A percentile compares a stretch with the other conserved stretches of the same genome.
phyloP scores from a whole-genome alignment of 306 rosid genomes.

The Canavalia gladiata region DNA sequence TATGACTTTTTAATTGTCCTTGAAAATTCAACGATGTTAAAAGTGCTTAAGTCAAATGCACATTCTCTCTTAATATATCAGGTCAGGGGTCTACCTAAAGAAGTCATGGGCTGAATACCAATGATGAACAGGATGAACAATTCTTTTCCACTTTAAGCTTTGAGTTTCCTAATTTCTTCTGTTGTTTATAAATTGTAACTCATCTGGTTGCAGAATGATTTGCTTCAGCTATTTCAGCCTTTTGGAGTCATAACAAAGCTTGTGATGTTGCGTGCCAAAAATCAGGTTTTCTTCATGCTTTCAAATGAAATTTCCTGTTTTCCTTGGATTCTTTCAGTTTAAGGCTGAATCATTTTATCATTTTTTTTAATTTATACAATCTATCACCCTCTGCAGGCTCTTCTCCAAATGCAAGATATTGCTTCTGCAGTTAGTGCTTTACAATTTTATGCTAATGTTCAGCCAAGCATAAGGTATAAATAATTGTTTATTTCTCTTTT shows the following conservation, averaged over 20 bases:
- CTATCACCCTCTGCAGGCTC: slow-evolving; percentile 70
- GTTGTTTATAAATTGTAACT: slow-evolving; percentile 32
- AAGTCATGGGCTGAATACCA: slow-evolving; percentile 5
- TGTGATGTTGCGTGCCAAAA: slow-evolving; percentile 98
- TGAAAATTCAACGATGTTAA: background rate
- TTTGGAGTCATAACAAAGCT: slow-evolving; percentile 99
- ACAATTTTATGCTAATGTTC: slow-evolving; percentile 85
- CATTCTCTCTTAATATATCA: slow-evolving; percentile 6
- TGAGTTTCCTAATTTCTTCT: slow-evolving; percentile 14
- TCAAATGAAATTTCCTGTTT: slow-evolving; percentile 14
- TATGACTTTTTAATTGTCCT: background rate
- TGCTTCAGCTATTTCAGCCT: slow-evolving; percentile 97
- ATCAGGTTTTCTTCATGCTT: slow-evolving; percentile 74
- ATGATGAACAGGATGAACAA: background rate
- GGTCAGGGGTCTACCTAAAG: background rate
- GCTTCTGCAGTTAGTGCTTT: slow-evolving; percentile 85
- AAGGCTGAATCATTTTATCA: slow-evolving; percentile 16
- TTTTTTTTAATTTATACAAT: slow-evolving; percentile 34
- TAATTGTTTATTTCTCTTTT: background rate
- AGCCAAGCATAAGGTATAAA: slow-evolving; percentile 88
- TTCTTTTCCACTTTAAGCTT: background rate
- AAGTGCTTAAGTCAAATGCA: slow-evolving; percentile 22
- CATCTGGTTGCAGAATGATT: slow-evolving; percentile 78
- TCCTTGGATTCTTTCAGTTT: slow-evolving; percentile 19
- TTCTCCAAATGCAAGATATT: slow-evolving; percentile 97